Percentiles rank a stretch among this genome's conserved stretches.
Evolutionary conservation across 805 yeast genomes (phyloP).

Genomic region (Grigorovia jiainica): DNA sequence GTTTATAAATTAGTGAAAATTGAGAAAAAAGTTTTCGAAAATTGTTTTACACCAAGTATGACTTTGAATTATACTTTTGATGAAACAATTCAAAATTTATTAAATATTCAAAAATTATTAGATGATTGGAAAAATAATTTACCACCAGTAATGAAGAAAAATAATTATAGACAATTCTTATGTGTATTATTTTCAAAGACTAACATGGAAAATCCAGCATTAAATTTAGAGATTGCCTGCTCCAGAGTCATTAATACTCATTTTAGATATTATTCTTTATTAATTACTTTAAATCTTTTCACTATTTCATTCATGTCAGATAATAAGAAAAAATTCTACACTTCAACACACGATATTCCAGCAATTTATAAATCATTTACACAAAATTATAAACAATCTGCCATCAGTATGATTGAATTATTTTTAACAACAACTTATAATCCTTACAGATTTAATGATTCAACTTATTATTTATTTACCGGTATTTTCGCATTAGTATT

Average conservation of each 20-base stretch:
- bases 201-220: constrained; percentile 11
- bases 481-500: constrained; percentile 18
- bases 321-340: constrained; percentile 9
- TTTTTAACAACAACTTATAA: constrained; percentile 14
- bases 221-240: constrained; percentile 15
- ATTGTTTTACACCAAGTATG: constrained; percentile 16
- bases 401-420: constrained; percentile 13
- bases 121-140: constrained; percentile 17
- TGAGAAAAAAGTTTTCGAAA: constrained; percentile 10
- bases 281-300: constrained; percentile 13
- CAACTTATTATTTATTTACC: constrained; percentile 16
- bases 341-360: constrained; percentile 8
- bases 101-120: constrained; percentile 12
- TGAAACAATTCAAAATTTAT: constrained; percentile 13
- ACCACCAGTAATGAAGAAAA: constrained; percentile 16
- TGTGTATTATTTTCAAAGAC: constrained; percentile 14
- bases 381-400: constrained; percentile 7
- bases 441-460: constrained; percentile 16
- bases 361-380: constrained; percentile 8
- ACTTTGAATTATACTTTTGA: constrained; percentile 15
- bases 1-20: constrained; percentile 10
- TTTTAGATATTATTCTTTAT: constrained; percentile 14
- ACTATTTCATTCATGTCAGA: constrained; percentile 17
- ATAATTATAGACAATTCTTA: constrained; percentile 15
- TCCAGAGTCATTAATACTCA: constrained; percentile 17